Base-by-base conservation (phyloP, 202 grass and related monocot species). In the Sporobolus alterniflorus region DNA sequence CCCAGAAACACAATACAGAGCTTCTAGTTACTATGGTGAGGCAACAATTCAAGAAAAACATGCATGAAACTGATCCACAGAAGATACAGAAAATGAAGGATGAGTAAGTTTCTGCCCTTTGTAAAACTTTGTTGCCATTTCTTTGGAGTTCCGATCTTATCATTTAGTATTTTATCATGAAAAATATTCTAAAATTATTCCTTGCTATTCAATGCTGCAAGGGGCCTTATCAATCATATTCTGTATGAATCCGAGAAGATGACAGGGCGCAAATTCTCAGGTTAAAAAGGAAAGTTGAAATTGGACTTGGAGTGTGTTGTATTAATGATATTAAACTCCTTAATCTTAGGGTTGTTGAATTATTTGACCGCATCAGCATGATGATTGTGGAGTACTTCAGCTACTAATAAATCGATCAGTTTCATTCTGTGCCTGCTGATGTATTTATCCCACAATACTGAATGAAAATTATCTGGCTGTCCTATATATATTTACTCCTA, bases 41-140 rank as follows among this genome's bases (percentile, higher is more conserved):
- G 66, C 69, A 96, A 67, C 96, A 98, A 55, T 98, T 98, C 70
- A 98, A 90, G 86, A 98, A 90, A 86, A 84, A 98, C 67, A 94
- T 94, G 91, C 82, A 92, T 71, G 96, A 99, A 92, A 99, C 93
- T 85, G 89, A 96, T 84, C 89, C 91, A 39, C 89, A 96, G 76
- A 99, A 99, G 85, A 99, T 99, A 90, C 91, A 94, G 69, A 94
- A 94, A 62, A 88, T 99, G 77, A 99, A 99, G 71, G 93, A 96
- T 65, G 91, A 96, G 96, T 99, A 88, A 85, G 96, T 79, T 75
- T 32, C 56, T 77, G 28, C 7, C 51, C 21, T 3, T 2, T 47
- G 64, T 28, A 46, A 21, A 67, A 34, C 40, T 73, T 56, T 40
- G 9, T 32, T 87, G 40, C 32, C 78, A 24, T 17, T 17, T 34